Base-by-base conservation (phyloP, 768 basidiomycete genomes). In the Pluteus cervinus region DNA sequence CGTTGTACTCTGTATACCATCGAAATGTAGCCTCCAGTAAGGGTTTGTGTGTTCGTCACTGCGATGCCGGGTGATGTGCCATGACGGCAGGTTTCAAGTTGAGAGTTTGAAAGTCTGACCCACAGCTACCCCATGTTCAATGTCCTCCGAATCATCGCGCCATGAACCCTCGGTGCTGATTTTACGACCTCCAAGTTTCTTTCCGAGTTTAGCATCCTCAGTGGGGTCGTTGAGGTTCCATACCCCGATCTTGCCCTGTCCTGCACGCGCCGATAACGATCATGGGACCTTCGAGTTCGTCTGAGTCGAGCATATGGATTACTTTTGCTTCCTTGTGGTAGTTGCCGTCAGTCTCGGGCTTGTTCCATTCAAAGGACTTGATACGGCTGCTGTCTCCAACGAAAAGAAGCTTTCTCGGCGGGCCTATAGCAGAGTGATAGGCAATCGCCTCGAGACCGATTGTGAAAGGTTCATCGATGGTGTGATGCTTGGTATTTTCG, bases 151-250 rank as follows among this genome's bases (percentile, higher is more conserved):
- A 14, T 29, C 29, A 29, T 29, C 29, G 41, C 38, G 5, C 39
- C 37, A 8, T 14, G n/a, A 14, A 16, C 17, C 29, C 17, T 29
- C 8, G 4, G 17, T 29, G 8, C 29, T 29, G n/a, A 4, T 8
- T 29, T 29, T 29, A 6, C 17, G n/a, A 14, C 29, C 29, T n/a
- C 58, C 57, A 30, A 56, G 23, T 6, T 46, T 43, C 11, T 39
- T 49, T 6, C 50, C 56, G 16, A 42, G 37, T 5, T 38, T 31
- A 1, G 56, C 58, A 31, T 43, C 48, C 5, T n/a, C n/a, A n/a
- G n/a, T n/a, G n/a, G 61, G 46, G 1, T 24, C 29, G 16, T 62
- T 57, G n/a, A 68, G 16, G 17, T 61, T 52, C 69, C 68, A 69
- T 6, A 65, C 35, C 1, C 47, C 58, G 10, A 57, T 49, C 5